Base-by-base conservation (phyloP, 495 filamentous ascomycete genomes). In the Aspergillus olivimuriae region DNA sequence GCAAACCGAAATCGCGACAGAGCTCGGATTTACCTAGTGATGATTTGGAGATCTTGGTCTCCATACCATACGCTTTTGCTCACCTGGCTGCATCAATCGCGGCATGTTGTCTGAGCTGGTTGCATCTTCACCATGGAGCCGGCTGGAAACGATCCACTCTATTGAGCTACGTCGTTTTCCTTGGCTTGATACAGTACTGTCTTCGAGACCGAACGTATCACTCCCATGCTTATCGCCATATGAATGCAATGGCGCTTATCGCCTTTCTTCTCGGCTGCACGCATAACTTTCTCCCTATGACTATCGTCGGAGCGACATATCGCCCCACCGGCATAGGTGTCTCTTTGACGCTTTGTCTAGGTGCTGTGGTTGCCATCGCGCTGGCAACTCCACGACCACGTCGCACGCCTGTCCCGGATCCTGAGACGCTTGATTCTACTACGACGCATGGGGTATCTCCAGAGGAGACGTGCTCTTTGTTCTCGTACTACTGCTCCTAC, bases 401-500 rank as follows among this genome's bases (percentile, higher is more conserved):
- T 14, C 41, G 50, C n/a, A 14, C 36, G 1, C 10, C 40, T 10
- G 33, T 41, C 4, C 18, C 26, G 0, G 44, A 50, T 11, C 17
- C 26, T 18, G 40, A 52, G 34, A 43, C 36, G 12, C 42, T 50
- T 9, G 48, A 50, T 1, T 4, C 9, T 7, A 19, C n/a, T 10
- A 41, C 46, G 12, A 53, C 61, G 12, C 47, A 54, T 28, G 53
- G 60, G 23, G 56, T 59, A 7, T 67, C 66, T 4, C 62, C 59
- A 9, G 70, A 75, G 47, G 72, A 75, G 42, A 75, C 72, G 3
- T 71, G 68, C 55, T 72, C 68, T 23, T 66, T 65, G 48, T 58
- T 74, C 34, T 64, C 61, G 14, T 69, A 65, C 41, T 75, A 70
- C 53, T 62, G 67, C 38, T 65, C 66, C 2, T 75, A 64, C 48